These are phyloP conservation scores for Myriosclerotinia curreyana DNA, from an alignment of 2,329 filamentous ascomycete species.

Conservation along the genomic window DNA sequence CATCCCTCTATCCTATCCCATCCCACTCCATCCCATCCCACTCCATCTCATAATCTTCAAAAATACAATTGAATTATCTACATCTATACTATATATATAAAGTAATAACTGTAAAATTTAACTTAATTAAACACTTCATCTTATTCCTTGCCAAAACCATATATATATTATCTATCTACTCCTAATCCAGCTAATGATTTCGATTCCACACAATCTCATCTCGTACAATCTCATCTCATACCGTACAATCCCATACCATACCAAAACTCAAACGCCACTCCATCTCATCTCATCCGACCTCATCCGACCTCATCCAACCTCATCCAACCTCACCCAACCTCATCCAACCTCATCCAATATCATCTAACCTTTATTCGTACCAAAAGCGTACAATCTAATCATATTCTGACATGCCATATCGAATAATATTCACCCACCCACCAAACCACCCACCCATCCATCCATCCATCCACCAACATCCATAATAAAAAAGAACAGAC, in stretches of 20 bases:
- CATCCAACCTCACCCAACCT: not conserved
- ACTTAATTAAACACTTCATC: too few relatives aligned
- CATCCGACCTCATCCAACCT: not conserved
- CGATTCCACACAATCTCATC: not conserved
- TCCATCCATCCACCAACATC: not conserved
- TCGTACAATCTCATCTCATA: too few relatives aligned
- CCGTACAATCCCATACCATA: not conserved
- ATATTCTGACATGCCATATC: not conserved
- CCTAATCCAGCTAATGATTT: too few relatives aligned
- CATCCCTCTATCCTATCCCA: not conserved
- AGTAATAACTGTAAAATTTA: too few relatives aligned
- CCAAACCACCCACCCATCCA: not conserved
- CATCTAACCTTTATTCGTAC: not conserved
- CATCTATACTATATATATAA: not conserved
- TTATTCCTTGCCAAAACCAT: too few relatives aligned
- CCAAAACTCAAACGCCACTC: not conserved
- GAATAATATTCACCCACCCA: not conserved
- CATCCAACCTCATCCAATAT: too few relatives aligned
- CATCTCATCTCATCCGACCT: not conserved
- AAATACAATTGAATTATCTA: not conserved
- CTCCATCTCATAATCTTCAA: not conserved
- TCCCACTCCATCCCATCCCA: not conserved
- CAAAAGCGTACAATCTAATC: not conserved
- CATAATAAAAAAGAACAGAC: too few relatives aligned
- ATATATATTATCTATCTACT: too few relatives aligned